These are phyloP conservation scores for Phytomonas serpens DNA, from an alignment of 208 protist species.

Conservation along the genomic window DNA sequence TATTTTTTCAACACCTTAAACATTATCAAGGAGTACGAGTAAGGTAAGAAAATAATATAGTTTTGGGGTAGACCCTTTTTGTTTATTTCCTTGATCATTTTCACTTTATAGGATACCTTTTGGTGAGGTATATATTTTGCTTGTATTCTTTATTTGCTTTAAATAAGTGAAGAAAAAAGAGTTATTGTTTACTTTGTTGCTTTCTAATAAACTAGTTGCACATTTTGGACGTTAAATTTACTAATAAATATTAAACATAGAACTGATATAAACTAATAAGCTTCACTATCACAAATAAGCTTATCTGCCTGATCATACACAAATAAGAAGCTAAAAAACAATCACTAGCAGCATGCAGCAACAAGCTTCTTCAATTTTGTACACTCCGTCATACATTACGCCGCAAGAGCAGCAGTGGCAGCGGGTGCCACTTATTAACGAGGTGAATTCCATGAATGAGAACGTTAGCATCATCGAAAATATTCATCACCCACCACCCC, in stretches of 20 bases:
- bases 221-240: not conserved
- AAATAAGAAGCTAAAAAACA: not conserved
- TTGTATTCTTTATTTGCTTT: conserved; percentile 7
- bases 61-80: not conserved
- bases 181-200: conserved; percentile 12
- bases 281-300: not conserved
- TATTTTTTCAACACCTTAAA: not conserved
- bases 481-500: not conserved
- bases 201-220: not conserved
- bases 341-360: not conserved
- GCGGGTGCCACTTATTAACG: not conserved
- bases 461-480: not conserved
- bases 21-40: not conserved
- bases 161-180: conserved; percentile 1
- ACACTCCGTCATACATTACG: not conserved
- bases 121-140: not conserved
- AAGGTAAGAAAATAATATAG: not conserved
- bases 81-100: conserved; percentile 5
- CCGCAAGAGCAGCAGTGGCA: not conserved
- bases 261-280: not conserved
- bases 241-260: conserved; percentile 5
- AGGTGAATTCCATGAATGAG: not conserved
- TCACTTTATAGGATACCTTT: not conserved
- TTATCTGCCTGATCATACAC: not conserved
- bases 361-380: conserved; percentile 7